phyloP scores from a whole-genome alignment of 441 rosid species.

The Populus tomentosa region DNA sequence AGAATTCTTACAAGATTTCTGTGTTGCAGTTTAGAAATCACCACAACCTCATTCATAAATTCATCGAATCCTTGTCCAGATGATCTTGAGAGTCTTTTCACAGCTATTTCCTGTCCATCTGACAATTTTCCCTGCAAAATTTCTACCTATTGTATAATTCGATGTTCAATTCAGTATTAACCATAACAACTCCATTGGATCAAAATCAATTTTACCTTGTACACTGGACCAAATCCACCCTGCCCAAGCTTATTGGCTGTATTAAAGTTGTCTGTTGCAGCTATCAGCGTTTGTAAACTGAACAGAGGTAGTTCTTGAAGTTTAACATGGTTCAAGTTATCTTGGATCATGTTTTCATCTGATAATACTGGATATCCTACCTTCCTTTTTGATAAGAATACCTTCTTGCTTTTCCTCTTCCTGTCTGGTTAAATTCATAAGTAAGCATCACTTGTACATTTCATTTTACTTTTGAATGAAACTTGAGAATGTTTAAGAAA shows the following conservation, averaged over 20 bases:
- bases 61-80: too few relatives aligned
- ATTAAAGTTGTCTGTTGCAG: slow-evolving; percentile 36
- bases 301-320: slow-evolving; percentile 29
- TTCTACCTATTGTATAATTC: background rate
- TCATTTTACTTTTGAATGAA: background rate
- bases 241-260: slow-evolving; percentile 43
- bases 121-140: slow-evolving; percentile 37
- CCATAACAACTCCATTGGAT: background rate
- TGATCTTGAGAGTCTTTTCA: too few relatives aligned
- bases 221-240: slow-evolving; percentile 55
- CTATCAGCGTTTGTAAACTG: slow-evolving; percentile 22
- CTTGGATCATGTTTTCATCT: background rate
- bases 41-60: too few relatives aligned
- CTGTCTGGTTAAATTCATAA: background rate
- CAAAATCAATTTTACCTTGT: slow-evolving; percentile 34
- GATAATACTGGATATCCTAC: background rate
- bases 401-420: background rate
- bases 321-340: background rate
- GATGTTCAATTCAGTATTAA: background rate
- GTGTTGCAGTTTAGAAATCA: background rate
- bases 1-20: slow-evolving; percentile 30
- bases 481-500: background rate
- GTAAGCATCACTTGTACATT: background rate
- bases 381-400: background rate
- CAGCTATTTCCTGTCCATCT: too few relatives aligned